These are phyloP conservation scores for Penicillium dipodomyicola DNA, from an alignment of 495 filamentous ascomycete species.

Conservation along the genomic window DNA sequence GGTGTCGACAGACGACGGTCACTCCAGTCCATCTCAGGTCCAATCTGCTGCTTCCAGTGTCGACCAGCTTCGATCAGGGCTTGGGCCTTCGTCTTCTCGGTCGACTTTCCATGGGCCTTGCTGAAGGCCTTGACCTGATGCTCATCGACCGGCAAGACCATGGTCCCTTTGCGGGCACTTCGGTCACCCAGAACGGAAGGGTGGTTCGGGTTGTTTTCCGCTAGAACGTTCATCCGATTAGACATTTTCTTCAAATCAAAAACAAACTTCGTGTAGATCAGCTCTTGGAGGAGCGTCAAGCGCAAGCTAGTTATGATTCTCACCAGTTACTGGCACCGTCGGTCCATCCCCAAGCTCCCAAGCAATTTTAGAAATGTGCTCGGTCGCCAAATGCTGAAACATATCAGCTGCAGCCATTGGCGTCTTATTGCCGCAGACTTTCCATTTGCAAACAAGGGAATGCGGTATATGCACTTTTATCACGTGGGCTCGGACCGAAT, in stretches of 20 bases:
- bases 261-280: conserved; percentile 14
- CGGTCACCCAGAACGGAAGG: neutral
- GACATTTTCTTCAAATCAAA: conserved; percentile 13
- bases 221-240: conserved; percentile 18
- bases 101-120: conserved; percentile 38
- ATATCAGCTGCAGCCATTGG: conserved; percentile 44
- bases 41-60: conserved; percentile 47
- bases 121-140: conserved; percentile 38
- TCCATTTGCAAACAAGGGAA: conserved; percentile 37
- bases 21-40: conserved; percentile 45
- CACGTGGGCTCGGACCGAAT: conserved; percentile 67
- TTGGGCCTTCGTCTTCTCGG: conserved; percentile 39
- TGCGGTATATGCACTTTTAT: conserved; percentile 50
- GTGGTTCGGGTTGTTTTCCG: neutral
- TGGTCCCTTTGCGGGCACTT: conserved; percentile 11
- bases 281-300: conserved; percentile 6
- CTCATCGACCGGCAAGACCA: conserved; percentile 39
- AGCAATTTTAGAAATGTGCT: conserved; percentile 57
- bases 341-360: conserved; percentile 71
- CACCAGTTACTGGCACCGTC: conserved; percentile 46
- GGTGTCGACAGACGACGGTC: conserved; percentile 27
- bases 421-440: conserved; percentile 24
- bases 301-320: conserved; percentile 32
- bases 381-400: conserved; percentile 56
- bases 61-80: conserved; percentile 38